Evolutionary conservation across 2,329 filamentous ascomycete species (phyloP), one percentile per base, ranked within the genome.

Genomic region (Penicillium hordei): DNA sequence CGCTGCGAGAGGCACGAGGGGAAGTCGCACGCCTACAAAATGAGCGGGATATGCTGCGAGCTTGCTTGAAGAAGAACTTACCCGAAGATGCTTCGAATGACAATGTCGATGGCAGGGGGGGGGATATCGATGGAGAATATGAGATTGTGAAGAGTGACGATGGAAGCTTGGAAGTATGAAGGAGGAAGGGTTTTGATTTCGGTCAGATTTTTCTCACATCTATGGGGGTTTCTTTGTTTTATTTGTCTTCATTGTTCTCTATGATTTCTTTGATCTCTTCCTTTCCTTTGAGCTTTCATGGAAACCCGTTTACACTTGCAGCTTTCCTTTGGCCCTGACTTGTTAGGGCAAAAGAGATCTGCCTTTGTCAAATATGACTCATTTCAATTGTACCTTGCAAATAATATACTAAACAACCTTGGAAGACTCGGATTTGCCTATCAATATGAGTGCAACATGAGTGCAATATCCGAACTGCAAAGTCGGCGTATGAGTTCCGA

Each of bases 401-500:
- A n/a, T n/a, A n/a, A 3, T 25, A 36, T 13, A n/a, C 8, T 48
- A 23, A 25, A 9, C n/a, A 23, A n/a, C 9, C 5, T 25, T 36
- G 33, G 6, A 8, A 17, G 33, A 17, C 15, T 34, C 19, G 31
- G 19, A 36, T 48, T 25, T 48, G 45, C 21, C 21, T n/a, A 34
- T 48, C 17, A 12, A 25, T 10, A 17, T 54, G 8, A 39, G 38
- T 19, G 29, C 29, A 4, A 34, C 5, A 33, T 31, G 31, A 31
- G 33, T 34, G 33, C 33, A 17, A 34, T 39, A 21, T 46, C 29
- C 4, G 31, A 49, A 17, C 25, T n/a, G 27, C 12, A 15, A 40
- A 12, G 34, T 62, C 65, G 65, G 62, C 52, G 60, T 59, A 50
- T 46, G 61, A 61, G 46, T 67, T 67, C 67, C 67, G 66, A 69